Evolutionary conservation across 164 flowering plant genomes (phyloP).

Genomic region (Vitis riparia): DNA sequence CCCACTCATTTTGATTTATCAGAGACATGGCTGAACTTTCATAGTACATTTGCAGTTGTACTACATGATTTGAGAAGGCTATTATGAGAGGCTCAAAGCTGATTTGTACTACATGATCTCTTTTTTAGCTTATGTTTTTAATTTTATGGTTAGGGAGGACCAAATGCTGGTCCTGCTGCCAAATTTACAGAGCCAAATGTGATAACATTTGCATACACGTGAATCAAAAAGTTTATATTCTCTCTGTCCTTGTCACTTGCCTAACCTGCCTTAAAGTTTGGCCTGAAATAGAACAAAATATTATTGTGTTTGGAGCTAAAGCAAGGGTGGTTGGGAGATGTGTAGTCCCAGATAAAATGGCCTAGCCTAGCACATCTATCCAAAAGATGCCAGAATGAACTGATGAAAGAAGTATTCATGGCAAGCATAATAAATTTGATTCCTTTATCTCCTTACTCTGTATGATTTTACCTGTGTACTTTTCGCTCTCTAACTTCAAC

Average conservation of each 20-base stretch:
- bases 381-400: background rate
- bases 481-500: background rate
- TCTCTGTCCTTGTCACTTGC: background rate
- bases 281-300: background rate
- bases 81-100: background rate
- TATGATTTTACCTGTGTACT: background rate
- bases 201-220: background rate
- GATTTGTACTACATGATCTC: background rate
- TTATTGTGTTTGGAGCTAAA: background rate
- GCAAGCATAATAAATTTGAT: background rate
- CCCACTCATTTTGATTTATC: background rate
- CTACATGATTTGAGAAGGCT: background rate
- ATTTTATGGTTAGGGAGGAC: background rate
- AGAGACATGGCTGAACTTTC: background rate
- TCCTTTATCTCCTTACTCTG: background rate
- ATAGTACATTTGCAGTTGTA: background rate
- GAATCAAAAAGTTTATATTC: background rate
- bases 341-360: background rate
- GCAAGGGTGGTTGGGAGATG: background rate
- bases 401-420: background rate
- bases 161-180: background rate
- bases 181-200: background rate
- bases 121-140: background rate
- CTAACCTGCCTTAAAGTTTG: background rate
- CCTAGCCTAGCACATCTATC: background rate